Conservation (phyloP, 1,139 yeast species). For the Suhomyces yuchorum region DNA sequence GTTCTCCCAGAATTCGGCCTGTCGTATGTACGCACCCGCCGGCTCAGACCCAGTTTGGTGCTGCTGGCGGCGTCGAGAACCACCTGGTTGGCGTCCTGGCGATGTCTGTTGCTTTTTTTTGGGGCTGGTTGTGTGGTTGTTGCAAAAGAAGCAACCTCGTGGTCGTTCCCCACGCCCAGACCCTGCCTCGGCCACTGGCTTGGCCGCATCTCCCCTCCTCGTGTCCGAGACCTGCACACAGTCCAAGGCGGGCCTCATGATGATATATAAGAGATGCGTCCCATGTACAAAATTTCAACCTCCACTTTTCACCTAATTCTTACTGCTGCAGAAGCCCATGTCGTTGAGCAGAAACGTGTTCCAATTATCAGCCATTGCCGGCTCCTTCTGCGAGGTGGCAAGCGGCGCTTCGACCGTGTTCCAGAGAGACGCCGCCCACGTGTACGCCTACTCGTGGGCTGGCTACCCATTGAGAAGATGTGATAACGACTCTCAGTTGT, state of each 20-base stretch:
- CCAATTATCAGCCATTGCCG: constrained; percentile 32
- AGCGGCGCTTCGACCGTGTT: constrained; percentile 26
- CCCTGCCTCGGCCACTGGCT: constrained; percentile 1
- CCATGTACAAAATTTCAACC: constrained; percentile 2
- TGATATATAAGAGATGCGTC: constrained; percentile 6
- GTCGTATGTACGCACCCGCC: too few species aligned
- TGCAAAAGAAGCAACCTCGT: not conserved
- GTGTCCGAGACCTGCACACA: constrained; percentile 11
- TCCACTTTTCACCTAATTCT: not conserved
- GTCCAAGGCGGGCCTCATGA: constrained; percentile 12
- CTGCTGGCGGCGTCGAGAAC: too few species aligned
- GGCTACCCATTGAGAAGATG: constrained; percentile 24
- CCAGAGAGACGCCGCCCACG: constrained; percentile 23
- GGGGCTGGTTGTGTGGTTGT: too few species aligned
- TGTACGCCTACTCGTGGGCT: constrained; percentile 22
- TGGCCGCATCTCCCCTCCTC: constrained; percentile 1
- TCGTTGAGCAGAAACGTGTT: constrained; percentile 22
- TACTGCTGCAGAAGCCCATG: constrained; percentile 6
- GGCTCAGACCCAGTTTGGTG: too few species aligned
- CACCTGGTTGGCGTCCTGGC: too few species aligned
- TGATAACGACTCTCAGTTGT: constrained; percentile 28
- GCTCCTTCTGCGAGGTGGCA: constrained; percentile 29
- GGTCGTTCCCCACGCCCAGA: constrained; percentile 5
- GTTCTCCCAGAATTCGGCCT: too few species aligned
- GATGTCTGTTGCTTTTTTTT: too few species aligned